phyloP scores from a whole-genome alignment of 75 land plant genomes.

The Azolla pinnata region DNA sequence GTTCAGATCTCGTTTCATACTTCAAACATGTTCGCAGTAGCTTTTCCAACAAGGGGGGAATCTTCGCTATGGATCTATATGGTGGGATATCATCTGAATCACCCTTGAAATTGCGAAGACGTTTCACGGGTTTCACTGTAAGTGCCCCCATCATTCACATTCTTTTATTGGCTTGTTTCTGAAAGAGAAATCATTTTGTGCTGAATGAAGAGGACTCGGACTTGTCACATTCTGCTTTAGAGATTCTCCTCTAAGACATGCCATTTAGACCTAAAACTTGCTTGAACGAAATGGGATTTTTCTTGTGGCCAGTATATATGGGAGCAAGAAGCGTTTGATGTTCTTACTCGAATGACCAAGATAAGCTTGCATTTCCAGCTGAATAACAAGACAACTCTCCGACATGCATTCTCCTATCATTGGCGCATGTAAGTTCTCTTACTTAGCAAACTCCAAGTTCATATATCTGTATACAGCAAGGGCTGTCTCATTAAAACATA shows the following conservation, averaged over 20 bases:
- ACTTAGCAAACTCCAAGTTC: too few species aligned
- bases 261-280: too few species aligned
- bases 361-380: slow-evolving; percentile 80
- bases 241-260: too few species aligned
- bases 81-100: slow-evolving; percentile 79
- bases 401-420: slow-evolving; percentile 77
- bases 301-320: slow-evolving; percentile 51
- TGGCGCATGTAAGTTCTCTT: slow-evolving; percentile 98
- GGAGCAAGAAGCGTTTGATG: slow-evolving; percentile 86
- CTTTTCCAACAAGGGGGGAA: slow-evolving; percentile 59
- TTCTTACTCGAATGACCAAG: slow-evolving; percentile 56
- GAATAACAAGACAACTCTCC: slow-evolving; percentile 41
- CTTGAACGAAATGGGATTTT: neutral
- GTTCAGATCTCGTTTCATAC: slow-evolving; percentile 52
- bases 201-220: too few species aligned
- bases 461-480: too few species aligned
- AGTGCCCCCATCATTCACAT: neutral
- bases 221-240: too few species aligned
- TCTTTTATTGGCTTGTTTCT: too few species aligned
- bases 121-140: slow-evolving; percentile 62
- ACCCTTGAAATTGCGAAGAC: slow-evolving; percentile 50
- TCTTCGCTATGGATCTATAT: slow-evolving; percentile 88
- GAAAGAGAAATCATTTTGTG: too few species aligned
- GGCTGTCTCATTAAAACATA: too few species aligned
- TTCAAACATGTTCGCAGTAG: slow-evolving; percentile 43